These are phyloP conservation scores for Mortierella claussenii DNA, from an alignment of 192 early-diverging fungal genomes.

Conservation along the genomic window DNA sequence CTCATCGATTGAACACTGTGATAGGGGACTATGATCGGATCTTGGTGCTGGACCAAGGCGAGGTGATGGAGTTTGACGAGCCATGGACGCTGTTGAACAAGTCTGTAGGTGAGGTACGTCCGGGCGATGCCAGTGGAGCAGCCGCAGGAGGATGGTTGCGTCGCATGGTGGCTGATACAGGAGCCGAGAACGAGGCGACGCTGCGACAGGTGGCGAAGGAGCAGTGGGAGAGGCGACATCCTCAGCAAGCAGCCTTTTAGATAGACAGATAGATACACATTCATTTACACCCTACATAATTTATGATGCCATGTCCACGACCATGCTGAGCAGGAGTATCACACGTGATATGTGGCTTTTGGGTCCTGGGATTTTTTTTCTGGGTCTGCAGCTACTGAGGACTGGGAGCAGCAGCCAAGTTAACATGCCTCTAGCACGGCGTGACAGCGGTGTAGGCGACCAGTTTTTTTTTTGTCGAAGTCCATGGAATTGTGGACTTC, in stretches of 20 bases:
- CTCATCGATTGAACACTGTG: constrained; percentile 63
- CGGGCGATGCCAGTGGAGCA: not conserved
- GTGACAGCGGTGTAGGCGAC: too few species aligned
- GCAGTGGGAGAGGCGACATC: constrained; percentile 33
- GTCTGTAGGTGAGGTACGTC: constrained; percentile 24
- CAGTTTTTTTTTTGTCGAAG: too few species aligned
- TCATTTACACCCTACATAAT: too few species aligned
- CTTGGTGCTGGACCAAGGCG: constrained; percentile 81
- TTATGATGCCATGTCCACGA: not conserved
- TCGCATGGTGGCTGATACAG: constrained; percentile 51
- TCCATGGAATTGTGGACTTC: constrained; percentile 21
- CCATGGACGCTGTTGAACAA: constrained; percentile 68
- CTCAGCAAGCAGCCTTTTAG: not conserved
- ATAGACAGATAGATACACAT: too few species aligned
- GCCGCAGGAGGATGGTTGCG: constrained; percentile 24
- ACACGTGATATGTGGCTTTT: not conserved
- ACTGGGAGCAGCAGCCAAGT: too few species aligned
- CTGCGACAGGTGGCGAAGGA: constrained; percentile 38
- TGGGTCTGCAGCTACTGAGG: too few species aligned
- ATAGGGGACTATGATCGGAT: constrained; percentile 70
- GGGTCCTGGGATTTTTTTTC: not conserved
- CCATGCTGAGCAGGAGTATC: not conserved
- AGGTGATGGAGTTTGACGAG: constrained; percentile 76
- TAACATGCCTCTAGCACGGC: too few species aligned
- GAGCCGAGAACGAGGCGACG: constrained; percentile 37